Percentiles rank a stretch among this genome's conserved stretches.
Evolutionary conservation across 371 early-diverging fungal species (phyloP).

Genomic region (Mucor irregularis): DNA sequence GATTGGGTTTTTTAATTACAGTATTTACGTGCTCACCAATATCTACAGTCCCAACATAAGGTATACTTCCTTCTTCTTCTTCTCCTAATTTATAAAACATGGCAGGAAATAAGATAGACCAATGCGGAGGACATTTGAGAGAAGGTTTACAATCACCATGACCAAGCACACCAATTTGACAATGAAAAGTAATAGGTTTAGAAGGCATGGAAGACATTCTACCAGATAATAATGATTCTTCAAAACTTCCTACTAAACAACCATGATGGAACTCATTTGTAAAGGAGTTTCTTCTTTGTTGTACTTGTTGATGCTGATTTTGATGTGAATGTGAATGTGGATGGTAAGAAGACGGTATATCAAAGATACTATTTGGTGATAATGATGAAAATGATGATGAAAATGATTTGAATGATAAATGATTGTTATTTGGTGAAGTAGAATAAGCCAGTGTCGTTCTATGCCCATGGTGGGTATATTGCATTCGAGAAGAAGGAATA

Average conservation of each 20-base stretch:
- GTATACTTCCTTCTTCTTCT: slow-evolving; percentile 38
- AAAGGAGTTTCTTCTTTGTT: slow-evolving; percentile 22
- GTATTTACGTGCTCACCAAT: slow-evolving; percentile 17
- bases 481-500: slow-evolving; percentile 39
- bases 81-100: slow-evolving; percentile 69
- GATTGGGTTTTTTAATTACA: background rate
- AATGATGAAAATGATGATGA: too few relatives aligned
- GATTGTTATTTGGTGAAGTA: slow-evolving; percentile 30
- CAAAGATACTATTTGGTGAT: background rate
- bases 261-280: slow-evolving; percentile 10
- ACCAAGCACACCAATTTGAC: slow-evolving; percentile 77
- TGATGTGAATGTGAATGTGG: slow-evolving; percentile 4
- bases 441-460: slow-evolving; percentile 33
- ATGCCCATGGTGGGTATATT: slow-evolving; percentile 38
- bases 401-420: too few relatives aligned
- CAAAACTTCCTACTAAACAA: slow-evolving; percentile 74
- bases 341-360: too few relatives aligned
- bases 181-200: slow-evolving; percentile 71
- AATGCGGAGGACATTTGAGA: slow-evolving; percentile 70
- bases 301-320: slow-evolving; percentile 2
- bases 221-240: slow-evolving; percentile 80
- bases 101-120: slow-evolving; percentile 70
- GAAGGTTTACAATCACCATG: slow-evolving; percentile 60
- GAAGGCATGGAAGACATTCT: slow-evolving; percentile 82
- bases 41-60: slow-evolving; percentile 60